These are phyloP conservation scores for Colletotrichum endophyticum DNA, from an alignment of 2,329 filamentous ascomycete species.

Conservation along the genomic window DNA sequence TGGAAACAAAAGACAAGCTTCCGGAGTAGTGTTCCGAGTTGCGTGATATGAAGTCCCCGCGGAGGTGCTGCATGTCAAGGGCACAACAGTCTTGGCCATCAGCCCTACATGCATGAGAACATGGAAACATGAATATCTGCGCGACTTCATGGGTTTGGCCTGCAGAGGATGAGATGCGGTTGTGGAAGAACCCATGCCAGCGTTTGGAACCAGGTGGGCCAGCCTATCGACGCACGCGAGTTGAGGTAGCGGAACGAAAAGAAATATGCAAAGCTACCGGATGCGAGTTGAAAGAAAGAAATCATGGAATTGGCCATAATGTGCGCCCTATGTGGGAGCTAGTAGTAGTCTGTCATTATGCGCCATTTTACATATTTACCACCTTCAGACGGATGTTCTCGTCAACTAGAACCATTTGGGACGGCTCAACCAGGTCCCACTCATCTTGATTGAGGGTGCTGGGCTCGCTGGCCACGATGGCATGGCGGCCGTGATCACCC, in stretches of 20 bases:
- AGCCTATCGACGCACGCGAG: neutral
- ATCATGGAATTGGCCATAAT: neutral
- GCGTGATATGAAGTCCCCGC: neutral
- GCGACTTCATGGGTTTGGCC: neutral
- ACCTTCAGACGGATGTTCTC: neutral
- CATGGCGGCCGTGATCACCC: neutral
- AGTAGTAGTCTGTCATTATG: neutral
- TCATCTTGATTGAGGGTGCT: constrained; percentile 1
- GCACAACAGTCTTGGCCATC: neutral
- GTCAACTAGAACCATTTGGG: constrained; percentile 7
- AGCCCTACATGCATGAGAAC: neutral
- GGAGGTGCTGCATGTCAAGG: neutral
- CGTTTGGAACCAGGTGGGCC: neutral
- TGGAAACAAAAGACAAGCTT: neutral
- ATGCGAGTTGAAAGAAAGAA: accelerated
- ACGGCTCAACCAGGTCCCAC: constrained; percentile 5
- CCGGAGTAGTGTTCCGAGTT: neutral
- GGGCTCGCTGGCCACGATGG: constrained; percentile 10
- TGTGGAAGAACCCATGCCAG: neutral
- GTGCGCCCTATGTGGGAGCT: neutral
- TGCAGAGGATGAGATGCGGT: neutral
- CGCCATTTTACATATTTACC: neutral
- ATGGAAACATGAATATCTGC: neutral
- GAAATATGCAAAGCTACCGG: neutral
- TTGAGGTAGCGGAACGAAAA: accelerated